Percentiles rank a stretch among this genome's conserved stretches.
These are phyloP conservation scores for Leccinum cinnamomeum DNA, from an alignment of 1,284 basidiomycete genomes.

Conservation along the genomic window DNA sequence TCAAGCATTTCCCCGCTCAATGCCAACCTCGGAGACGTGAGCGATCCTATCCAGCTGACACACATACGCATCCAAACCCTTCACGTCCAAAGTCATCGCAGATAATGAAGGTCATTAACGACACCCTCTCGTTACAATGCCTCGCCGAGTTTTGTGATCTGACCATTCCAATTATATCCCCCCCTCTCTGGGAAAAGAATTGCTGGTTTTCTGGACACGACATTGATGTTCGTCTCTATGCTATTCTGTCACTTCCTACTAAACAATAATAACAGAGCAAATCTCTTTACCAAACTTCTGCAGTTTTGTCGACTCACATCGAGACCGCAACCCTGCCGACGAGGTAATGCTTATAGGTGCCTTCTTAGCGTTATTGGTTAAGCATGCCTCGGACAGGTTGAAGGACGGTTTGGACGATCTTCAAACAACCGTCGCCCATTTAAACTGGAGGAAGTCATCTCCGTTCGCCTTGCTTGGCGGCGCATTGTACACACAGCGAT, in stretches of 20 bases:
- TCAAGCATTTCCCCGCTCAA: slow-evolving; percentile 42
- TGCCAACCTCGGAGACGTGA: slow-evolving; percentile 46
- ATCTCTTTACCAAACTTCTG: slow-evolving; percentile 56
- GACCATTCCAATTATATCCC: slow-evolving; percentile 55
- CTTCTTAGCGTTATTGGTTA: neutral
- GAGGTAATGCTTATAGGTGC: slow-evolving; percentile 43
- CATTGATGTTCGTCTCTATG: slow-evolving; percentile 37
- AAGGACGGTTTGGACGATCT: slow-evolving; percentile 45
- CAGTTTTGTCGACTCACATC: slow-evolving; percentile 65
- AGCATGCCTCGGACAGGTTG: slow-evolving; percentile 34
- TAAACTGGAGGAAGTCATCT: slow-evolving; percentile 56
- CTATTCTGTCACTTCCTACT: slow-evolving; percentile 7
- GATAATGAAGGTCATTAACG: slow-evolving; percentile 49
- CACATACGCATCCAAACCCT: slow-evolving; percentile 2
- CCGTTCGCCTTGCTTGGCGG: slow-evolving; percentile 63
- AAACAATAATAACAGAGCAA: slow-evolving; percentile 35
- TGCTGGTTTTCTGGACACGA: slow-evolving; percentile 45
- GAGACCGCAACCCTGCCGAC: slow-evolving; percentile 65
- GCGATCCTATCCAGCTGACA: slow-evolving; percentile 18
- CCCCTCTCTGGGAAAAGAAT: slow-evolving; percentile 40
- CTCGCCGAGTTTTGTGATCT: slow-evolving; percentile 54
- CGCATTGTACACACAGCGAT: slow-evolving; percentile 43
- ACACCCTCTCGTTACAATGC: slow-evolving; percentile 56
- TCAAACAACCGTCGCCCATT: slow-evolving; percentile 44
- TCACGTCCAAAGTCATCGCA: slow-evolving; percentile 31